phyloP scores from a whole-genome alignment of 2,329 filamentous ascomycete genomes.

The Claviceps sorghi region DNA sequence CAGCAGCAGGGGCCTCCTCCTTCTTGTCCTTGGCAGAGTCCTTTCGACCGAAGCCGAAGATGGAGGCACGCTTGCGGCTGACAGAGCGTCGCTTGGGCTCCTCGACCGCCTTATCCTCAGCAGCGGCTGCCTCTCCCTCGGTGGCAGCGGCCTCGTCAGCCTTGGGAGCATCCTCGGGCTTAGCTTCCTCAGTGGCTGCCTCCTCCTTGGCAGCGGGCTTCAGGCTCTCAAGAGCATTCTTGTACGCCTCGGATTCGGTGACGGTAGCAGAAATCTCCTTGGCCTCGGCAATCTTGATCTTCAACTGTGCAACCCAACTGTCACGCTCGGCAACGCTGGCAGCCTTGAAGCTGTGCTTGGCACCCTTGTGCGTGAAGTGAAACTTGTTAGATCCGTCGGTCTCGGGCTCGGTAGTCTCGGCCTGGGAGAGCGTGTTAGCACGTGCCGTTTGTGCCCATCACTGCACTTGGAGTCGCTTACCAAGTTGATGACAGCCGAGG shows the following conservation, averaged over 20 bases:
- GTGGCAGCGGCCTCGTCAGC: constrained; percentile 19
- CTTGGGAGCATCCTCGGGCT: constrained; percentile 21
- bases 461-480: constrained; percentile 38
- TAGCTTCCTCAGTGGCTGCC: constrained; percentile 15
- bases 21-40: constrained; percentile 20
- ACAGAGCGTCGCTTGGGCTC: constrained; percentile 48
- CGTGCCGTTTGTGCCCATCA: too few relatives aligned
- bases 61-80: constrained; percentile 50
- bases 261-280: constrained; percentile 65
- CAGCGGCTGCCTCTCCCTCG: constrained; percentile 14
- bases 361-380: constrained; percentile 66
- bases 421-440: constrained; percentile 17
- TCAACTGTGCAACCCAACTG: constrained; percentile 77
- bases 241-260: constrained; percentile 72
- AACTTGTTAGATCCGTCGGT: constrained; percentile 71
- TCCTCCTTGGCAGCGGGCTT: constrained; percentile 26
- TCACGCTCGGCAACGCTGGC: constrained; percentile 61
- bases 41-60: constrained; percentile 49
- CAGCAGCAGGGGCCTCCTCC: constrained; percentile 19
- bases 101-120: constrained; percentile 24
- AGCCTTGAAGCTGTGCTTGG: constrained; percentile 93
- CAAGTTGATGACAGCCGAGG: constrained; percentile 70
- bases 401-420: constrained; percentile 53
- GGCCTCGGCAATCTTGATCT: constrained; percentile 70
- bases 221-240: constrained; percentile 62